phyloP scores from a whole-genome alignment of 2,329 filamentous ascomycete species.

The Diaporthe batatas region DNA sequence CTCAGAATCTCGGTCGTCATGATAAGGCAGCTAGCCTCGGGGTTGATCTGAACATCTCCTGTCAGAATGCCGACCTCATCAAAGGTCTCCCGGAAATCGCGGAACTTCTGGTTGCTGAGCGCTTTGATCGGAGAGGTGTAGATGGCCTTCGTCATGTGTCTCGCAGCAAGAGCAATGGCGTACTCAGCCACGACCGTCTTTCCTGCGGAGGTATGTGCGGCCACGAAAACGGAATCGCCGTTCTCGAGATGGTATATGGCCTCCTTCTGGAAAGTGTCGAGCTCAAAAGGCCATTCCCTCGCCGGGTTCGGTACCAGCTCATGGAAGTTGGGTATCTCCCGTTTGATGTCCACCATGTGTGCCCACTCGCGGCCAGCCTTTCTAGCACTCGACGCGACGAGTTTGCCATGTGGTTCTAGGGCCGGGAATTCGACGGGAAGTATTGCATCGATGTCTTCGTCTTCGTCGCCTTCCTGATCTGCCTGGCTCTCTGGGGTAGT shows the following conservation, averaged over 20 bases:
- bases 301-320: constrained; percentile 98
- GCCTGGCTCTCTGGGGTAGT: constrained; percentile 50
- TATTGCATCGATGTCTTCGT: constrained; percentile 83
- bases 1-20: constrained; percentile 99
- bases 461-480: constrained; percentile 58
- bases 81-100: constrained; percentile 90
- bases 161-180: constrained; percentile 94
- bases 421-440: constrained; percentile 94
- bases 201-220: constrained; percentile 95
- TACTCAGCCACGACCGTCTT: constrained; percentile 99
- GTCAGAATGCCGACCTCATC: constrained; percentile 98
- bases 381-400: constrained; percentile 78
- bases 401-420: constrained; percentile 83
- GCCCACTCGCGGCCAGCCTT: constrained; percentile 92
- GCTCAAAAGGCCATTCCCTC: constrained; percentile 94
- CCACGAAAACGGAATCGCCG: constrained; percentile 97
- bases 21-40: constrained; percentile 96
- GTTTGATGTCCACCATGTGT: constrained; percentile 96
- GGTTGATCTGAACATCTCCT: constrained; percentile 97
- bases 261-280: constrained; percentile 98
- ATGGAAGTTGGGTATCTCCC: constrained; percentile 92
- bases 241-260: constrained; percentile 97
- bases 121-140: constrained; percentile 99
- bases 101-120: constrained; percentile 97
- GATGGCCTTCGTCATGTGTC: constrained; percentile 99